Evolutionary conservation across 768 basidiomycete genomes (phyloP).

Genomic region (Boletus subparvulus): DNA sequence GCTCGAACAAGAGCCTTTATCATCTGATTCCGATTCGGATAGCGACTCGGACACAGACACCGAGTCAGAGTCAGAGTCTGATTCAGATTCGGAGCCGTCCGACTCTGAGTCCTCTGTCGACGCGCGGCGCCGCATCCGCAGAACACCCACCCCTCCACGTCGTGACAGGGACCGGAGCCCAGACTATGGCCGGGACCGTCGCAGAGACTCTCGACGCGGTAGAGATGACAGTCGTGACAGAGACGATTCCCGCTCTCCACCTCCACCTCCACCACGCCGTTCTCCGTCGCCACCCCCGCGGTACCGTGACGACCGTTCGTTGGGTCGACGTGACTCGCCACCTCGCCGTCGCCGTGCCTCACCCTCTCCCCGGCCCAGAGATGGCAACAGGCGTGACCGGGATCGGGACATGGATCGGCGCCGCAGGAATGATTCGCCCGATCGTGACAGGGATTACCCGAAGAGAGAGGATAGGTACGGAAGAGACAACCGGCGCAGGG

Average conservation of each 20-base stretch:
- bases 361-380: slow-evolving; percentile 24
- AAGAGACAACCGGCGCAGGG: slow-evolving; percentile 24
- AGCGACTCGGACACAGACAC: slow-evolving; percentile 30
- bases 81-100: slow-evolving; percentile 39
- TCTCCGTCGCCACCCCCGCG: slow-evolving; percentile 30
- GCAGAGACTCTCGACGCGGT: slow-evolving; percentile 14
- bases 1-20: slow-evolving; percentile 64
- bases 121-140: slow-evolving; percentile 27
- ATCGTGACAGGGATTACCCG: slow-evolving; percentile 17
- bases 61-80: slow-evolving; percentile 41
- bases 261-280: slow-evolving; percentile 34
- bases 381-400: slow-evolving; percentile 20
- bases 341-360: slow-evolving; percentile 23
- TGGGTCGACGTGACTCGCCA: slow-evolving; percentile 26
- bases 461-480: slow-evolving; percentile 23
- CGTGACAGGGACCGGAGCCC: slow-evolving; percentile 25
- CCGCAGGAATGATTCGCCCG: slow-evolving; percentile 27
- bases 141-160: slow-evolving; percentile 35
- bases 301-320: slow-evolving; percentile 23
- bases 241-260: slow-evolving; percentile 36
- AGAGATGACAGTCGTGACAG: slow-evolving; percentile 24
- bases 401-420: slow-evolving; percentile 27
- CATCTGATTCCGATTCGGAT: slow-evolving; percentile 41
- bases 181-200: slow-evolving; percentile 22
- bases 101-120: slow-evolving; percentile 39